phyloP scores from a whole-genome alignment of 2,329 filamentous ascomycete genomes.

The Lasiodiplodia sp. region DNA sequence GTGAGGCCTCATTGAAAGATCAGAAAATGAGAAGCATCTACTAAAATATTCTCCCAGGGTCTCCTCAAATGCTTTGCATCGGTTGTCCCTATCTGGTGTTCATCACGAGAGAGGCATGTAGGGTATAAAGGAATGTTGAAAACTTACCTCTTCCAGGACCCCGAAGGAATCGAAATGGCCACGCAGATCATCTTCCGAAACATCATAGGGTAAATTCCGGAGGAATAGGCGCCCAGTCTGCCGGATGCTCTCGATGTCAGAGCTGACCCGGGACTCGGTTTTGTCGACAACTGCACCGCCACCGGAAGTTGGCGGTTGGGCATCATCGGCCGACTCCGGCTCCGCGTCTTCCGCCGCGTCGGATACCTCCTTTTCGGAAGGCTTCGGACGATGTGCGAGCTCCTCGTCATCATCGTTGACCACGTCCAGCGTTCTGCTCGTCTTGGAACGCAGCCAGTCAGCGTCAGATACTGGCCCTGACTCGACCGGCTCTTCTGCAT shows the following conservation, averaged over 20 bases:
- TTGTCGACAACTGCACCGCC: conserved; percentile 48
- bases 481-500: conserved; percentile 34
- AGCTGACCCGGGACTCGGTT: conserved; percentile 51
- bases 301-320: neutral
- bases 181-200: conserved; percentile 78
- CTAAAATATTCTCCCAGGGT: conserved; percentile 97
- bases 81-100: conserved; percentile 99
- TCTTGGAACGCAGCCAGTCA: conserved; percentile 91
- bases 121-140: conserved; percentile 34
- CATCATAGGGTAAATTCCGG: conserved; percentile 84
- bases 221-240: conserved; percentile 83
- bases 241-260: conserved; percentile 63
- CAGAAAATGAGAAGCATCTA: conserved; percentile 98
- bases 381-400: conserved; percentile 15
- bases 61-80: conserved; percentile 93
- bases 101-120: conserved; percentile 69
- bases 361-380: conserved; percentile 31
- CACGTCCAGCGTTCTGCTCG: conserved; percentile 83
- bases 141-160: conserved; percentile 80
- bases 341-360: conserved; percentile 9
- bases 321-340: conserved; percentile 30
- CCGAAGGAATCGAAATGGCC: conserved; percentile 76
- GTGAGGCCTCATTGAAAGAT: conserved; percentile 43
- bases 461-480: conserved; percentile 69
- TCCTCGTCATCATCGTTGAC: conserved; percentile 73